A percentile compares a stretch with the other conserved stretches of the same genome.
Conservation (phyloP, 2,329 filamentous ascomycete species). For the Aspergillus versicolor region DNA sequence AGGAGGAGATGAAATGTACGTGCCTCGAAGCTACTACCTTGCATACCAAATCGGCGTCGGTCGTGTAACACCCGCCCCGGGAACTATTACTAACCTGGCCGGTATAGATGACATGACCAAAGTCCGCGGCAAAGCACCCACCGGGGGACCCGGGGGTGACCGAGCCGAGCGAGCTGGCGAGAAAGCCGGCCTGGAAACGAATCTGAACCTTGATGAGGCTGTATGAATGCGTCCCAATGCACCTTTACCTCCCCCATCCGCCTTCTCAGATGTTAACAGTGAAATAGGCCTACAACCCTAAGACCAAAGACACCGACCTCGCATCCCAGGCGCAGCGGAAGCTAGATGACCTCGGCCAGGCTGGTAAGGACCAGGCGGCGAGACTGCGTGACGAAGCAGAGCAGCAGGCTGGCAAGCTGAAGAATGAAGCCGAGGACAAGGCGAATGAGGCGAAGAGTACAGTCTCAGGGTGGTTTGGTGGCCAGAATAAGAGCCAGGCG, state of each 20-base stretch:
- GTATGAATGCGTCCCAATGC: constrained; percentile 51
- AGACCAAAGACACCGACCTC: constrained; percentile 45
- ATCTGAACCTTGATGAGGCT: constrained; percentile 66
- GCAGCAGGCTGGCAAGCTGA: constrained; percentile 55
- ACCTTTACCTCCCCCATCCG: neutral
- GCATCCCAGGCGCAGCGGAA: constrained; percentile 52
- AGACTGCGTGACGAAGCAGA: constrained; percentile 58
- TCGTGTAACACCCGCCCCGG: too few relatives aligned
- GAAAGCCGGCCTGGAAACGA: constrained; percentile 60
- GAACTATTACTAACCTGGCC: neutral
- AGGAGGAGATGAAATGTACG: constrained; percentile 82
- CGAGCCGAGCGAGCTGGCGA: constrained; percentile 65
- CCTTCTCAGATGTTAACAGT: neutral
- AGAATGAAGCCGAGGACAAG: constrained; percentile 76
- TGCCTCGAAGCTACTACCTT: constrained; percentile 14
- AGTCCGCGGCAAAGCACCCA: constrained; percentile 66
- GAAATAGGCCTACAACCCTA: constrained; percentile 59
- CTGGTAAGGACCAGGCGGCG: constrained; percentile 60
- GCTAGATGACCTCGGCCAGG: constrained; percentile 54
- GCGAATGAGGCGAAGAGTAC: constrained; percentile 81
- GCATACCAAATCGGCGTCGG: neutral
- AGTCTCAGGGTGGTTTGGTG: constrained; percentile 80
- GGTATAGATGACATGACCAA: constrained; percentile 72
- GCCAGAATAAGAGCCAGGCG: constrained; percentile 46
- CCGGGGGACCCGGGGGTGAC: constrained; percentile 43